A percentile compares a stretch with the other conserved stretches of the same genome.
Evolutionary conservation across 768 basidiomycete species (phyloP).

Genomic region (Kwoniella shandongensis): DNA sequence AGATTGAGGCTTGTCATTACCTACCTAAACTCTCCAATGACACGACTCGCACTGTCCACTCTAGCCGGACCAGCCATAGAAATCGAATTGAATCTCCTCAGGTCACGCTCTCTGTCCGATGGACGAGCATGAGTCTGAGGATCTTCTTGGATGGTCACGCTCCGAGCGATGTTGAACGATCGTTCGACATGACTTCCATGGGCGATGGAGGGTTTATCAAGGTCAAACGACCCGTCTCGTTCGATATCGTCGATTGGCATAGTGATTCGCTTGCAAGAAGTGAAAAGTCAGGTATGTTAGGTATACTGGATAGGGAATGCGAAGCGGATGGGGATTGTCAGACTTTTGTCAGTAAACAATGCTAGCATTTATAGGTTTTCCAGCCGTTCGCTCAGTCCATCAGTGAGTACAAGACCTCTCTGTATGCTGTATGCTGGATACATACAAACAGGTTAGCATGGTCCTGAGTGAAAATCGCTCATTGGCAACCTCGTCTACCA

Average conservation of each 20-base stretch:
- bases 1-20: slow-evolving; percentile 9
- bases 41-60: slow-evolving; percentile 31
- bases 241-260: slow-evolving; percentile 13
- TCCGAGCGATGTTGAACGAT: slow-evolving; percentile 20
- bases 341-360: not conserved
- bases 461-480: no score
- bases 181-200: not conserved
- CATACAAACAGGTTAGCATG: no score
- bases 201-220: slow-evolving; percentile 2
- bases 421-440: no score
- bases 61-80: slow-evolving; percentile 22
- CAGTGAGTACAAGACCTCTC: no score
- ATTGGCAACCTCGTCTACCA: no score
- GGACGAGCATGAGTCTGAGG: not conserved
- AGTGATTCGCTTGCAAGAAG: no score
- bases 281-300: no score
- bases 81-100: slow-evolving; percentile 35
- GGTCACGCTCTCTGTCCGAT: slow-evolving; percentile 13
- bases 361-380: not conserved
- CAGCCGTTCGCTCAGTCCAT: not conserved
- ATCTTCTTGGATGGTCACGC: slow-evolving; percentile 35
- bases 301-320: not conserved
- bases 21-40: slow-evolving; percentile 48
- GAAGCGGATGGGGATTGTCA: not conserved
- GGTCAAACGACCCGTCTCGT: slow-evolving; percentile 4